Conservation (phyloP, 1,284 basidiomycete genomes). For the Tylopilus microsporus region DNA sequence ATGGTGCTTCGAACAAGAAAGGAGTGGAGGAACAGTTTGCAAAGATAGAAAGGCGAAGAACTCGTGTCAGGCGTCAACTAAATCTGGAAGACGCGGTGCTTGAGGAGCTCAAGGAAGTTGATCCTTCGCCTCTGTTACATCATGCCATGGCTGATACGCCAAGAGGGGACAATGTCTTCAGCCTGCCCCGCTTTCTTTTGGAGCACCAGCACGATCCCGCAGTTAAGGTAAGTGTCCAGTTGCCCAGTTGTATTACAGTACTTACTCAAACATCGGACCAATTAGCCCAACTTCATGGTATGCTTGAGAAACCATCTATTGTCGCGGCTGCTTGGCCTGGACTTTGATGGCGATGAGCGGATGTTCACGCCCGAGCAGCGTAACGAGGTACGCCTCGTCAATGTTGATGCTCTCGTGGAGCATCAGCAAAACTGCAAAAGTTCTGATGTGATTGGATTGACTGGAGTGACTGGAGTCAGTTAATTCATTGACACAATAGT, state of each 20-base stretch:
- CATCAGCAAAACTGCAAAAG: too few relatives aligned
- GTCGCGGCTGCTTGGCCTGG: not conserved
- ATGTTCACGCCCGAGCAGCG: not conserved
- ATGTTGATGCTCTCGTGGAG: not conserved
- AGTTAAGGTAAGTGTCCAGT: constrained; percentile 3
- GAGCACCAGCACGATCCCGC: constrained; percentile 10
- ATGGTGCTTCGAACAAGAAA: not conserved
- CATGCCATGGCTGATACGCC: not conserved
- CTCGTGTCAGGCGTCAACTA: not conserved
- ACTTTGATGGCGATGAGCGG: constrained; percentile 9
- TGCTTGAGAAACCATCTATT: constrained; percentile 14
- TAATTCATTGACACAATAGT: too few relatives aligned
- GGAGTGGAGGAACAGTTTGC: not conserved
- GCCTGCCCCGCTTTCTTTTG: not conserved
- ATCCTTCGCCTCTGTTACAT: not conserved
- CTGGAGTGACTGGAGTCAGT: too few relatives aligned
- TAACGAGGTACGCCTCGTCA: not conserved
- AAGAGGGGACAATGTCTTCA: not conserved
- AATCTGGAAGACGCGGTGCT: not conserved
- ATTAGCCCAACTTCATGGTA: not conserved
- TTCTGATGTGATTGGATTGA: too few relatives aligned
- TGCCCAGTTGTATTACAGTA: too few relatives aligned
- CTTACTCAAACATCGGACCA: too few relatives aligned
- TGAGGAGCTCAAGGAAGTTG: not conserved
- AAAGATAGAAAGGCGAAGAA: not conserved